A percentile compares a stretch with the other conserved stretches of the same genome.
Conservation (phyloP, 192 early-diverging fungal species). For the Coemansia sp. region DNA sequence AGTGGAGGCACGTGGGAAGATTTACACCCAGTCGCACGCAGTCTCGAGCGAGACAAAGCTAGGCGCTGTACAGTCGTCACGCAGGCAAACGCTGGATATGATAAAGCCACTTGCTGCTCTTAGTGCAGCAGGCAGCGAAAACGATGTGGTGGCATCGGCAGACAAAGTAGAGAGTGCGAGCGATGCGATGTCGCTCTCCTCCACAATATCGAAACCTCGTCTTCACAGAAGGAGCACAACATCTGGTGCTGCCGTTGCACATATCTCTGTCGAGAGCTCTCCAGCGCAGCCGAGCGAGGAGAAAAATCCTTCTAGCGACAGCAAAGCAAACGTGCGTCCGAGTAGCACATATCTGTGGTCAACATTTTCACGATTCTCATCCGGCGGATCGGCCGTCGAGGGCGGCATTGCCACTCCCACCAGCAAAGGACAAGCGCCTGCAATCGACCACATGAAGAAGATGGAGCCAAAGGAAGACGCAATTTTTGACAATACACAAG, state of each 20-base stretch:
- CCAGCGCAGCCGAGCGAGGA: neutral
- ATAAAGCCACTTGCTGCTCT: constrained; percentile 25
- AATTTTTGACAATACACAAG: neutral
- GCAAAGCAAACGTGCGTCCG: neutral
- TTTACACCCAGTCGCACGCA: constrained; percentile 6
- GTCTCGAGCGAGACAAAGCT: neutral
- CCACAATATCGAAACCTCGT: neutral
- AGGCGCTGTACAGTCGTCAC: neutral
- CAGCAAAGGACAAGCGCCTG: neutral
- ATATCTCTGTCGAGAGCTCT: neutral
- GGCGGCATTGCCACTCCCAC: constrained; percentile 4
- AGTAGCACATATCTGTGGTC: constrained; percentile 20
- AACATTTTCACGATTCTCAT: constrained; percentile 17
- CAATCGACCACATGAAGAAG: constrained; percentile 27
- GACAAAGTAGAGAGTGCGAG: neutral
- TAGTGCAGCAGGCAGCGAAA: neutral
- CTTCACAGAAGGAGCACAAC: neutral
- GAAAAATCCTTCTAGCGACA: neutral
- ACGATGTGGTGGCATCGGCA: neutral
- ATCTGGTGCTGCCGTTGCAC: constrained; percentile 6
- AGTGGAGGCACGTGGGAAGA: constrained; percentile 39
- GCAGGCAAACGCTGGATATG: constrained; percentile 26
- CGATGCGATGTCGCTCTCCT: neutral
- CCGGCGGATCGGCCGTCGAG: constrained; percentile 7
- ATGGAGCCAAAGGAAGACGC: constrained; percentile 12